Evolutionary conservation across 1,139 yeast genomes (phyloP), one percentile per base, ranked within the genome.

Genomic region (Torulaspora globosa): DNA sequence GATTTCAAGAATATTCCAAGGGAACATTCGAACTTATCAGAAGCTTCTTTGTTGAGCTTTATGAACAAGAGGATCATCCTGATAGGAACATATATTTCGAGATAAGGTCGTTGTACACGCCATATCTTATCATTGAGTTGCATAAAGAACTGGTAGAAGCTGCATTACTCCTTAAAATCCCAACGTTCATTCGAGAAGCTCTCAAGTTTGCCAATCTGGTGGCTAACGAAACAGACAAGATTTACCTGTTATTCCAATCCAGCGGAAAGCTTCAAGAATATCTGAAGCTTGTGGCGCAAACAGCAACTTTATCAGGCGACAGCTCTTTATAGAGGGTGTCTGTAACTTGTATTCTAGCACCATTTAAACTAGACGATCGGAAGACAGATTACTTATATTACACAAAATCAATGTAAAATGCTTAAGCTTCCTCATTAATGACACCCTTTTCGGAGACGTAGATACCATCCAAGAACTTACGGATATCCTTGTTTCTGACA

Each of bases 401-500:
- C 41, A 45, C 48, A 44, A 36, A 29, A 29, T 43, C 28, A 26
- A 30, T 32, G 41, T 44, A 39, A 38, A 33, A 26, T 34, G 18
- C 28, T 26, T 67, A 69, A 30, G 62, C 62, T 39, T 67, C 71
- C 60, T 69, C 69, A 48, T 63, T 86, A 71, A 92, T 80, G 71
- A 79, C 78, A 70, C 96, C 96, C 78, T 86, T 86, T 79, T 87
- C 95, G 62, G 97, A 90, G 68, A 92, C 98, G 75, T 92, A 92
- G 79, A 92, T 90, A 89, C 98, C 98, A 78, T 92, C 98, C 82
- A 92, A 86, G 79, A 84, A 92, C 84, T 92, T 92, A 80, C 98
- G 89, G 90, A 94, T 92, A 92, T 94, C 99, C 92, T 94, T 94
- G 95, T 92, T 92, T 82, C 97, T 87, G 71, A 90, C 98, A 74